Base-by-base conservation (phyloP, 352 stramenopile species). In the Phytophthora rubi region DNA sequence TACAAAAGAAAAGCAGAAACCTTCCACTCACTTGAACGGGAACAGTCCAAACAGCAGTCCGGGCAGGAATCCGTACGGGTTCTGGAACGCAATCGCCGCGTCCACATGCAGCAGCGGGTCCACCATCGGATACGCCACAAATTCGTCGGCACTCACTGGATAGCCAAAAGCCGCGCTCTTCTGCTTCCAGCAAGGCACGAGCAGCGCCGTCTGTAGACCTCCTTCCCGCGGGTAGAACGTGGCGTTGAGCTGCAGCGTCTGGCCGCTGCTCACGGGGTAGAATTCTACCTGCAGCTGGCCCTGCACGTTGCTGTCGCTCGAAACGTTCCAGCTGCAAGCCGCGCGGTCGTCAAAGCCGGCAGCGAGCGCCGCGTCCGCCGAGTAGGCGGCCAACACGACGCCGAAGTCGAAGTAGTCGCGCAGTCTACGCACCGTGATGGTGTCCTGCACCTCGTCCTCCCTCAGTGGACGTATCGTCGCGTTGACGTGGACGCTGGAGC, bases 21-120 rank as follows among this genome's bases (percentile, higher is more conserved):
- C 37, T n/a, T 44, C 18, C 30, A 81, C 76, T 52, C 76, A 96
- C 89, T 88, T 95, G 81, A 97, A 96, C 9, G 86, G 88, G 58
- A 92, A 89, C 32, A 96, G 77, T 16, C 89, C 90, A 37, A 86
- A 95, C 32, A 96, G 76, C 37, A 95, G 65, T 18, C 82, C 88
- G 2, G 90, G 90, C 2, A 97, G 54, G 63, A 91, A 97, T 10
- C 90, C 90, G 57, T 95, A 95, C 21, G 87, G 80, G 61, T 97
- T 97, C 10, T 69, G 65, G 59, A 97, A 97, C 10, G 81, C 71
- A 45, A 95, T 81, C 9, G 65, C 67, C 7, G 77, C 87, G 52
- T 94, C 73, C 37, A 95, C 71, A 65, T 70, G 71, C 33, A 94
- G 71, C 63, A 94, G 62, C 26, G 88, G 77, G n/a, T 93, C 83